These are phyloP conservation scores for Pleurostoma richardsiae DNA, from an alignment of 2,329 filamentous ascomycete genomes.

Conservation along the genomic window DNA sequence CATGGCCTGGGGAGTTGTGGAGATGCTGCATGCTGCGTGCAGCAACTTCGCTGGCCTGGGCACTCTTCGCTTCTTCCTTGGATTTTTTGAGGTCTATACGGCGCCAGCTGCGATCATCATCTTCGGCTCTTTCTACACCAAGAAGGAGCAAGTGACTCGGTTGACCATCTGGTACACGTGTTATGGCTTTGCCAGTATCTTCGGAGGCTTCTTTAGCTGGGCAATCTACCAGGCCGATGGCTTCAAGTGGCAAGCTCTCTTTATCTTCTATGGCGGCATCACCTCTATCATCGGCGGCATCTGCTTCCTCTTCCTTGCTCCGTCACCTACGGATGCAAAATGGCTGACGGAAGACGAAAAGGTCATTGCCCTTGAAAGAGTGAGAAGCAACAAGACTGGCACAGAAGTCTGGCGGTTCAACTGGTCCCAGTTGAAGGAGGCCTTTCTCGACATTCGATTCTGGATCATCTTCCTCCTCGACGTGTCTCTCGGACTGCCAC, in stretches of 20 bases:
- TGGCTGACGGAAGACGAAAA: conserved; percentile 45
- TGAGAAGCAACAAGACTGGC: conserved; percentile 53
- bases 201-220: conserved; percentile 3
- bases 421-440: conserved; percentile 48
- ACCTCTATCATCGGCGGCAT: background rate
- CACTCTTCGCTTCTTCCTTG: conserved; percentile 1
- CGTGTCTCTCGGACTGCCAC: conserved; percentile 12
- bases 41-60: background rate
- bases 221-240: conserved; percentile 1
- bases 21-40: background rate
- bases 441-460: conserved; percentile 37
- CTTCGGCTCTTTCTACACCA: conserved; percentile 1
- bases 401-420: conserved; percentile 53
- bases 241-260: conserved; percentile 2
- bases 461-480: conserved; percentile 14
- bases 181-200: background rate
- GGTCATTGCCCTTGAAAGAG: conserved; percentile 47
- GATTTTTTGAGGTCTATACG: conserved; percentile 1
- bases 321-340: conserved; percentile 49
- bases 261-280: conserved; percentile 3
- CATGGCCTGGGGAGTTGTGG: conserved; percentile 2
- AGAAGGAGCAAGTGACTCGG: conserved; percentile 2
- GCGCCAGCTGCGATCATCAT: conserved; percentile 1
- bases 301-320: conserved; percentile 45
- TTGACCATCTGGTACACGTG: conserved; percentile 1